A percentile compares a stretch with the other conserved stretches of the same genome.
Conservation (phyloP, 768 basidiomycete species). For the Naganishia onofrii region DNA sequence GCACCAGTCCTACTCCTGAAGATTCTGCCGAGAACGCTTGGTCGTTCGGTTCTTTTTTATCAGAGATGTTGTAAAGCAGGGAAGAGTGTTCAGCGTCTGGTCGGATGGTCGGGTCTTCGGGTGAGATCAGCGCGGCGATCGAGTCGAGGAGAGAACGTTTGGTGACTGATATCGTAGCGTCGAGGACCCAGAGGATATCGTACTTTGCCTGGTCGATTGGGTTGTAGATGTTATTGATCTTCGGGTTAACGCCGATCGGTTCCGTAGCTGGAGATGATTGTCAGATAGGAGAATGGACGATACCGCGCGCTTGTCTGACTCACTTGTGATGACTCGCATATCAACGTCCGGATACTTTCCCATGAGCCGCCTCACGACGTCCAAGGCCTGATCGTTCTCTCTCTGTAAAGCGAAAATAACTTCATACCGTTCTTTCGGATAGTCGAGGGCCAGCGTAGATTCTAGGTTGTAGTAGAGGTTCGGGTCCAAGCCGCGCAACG, state of each 20-base stretch:
- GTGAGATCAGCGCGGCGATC: conserved; percentile 64
- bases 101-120: not conserved
- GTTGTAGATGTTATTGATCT: conserved; percentile 91
- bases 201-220: conserved; percentile 75
- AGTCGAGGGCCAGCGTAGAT: conserved; percentile 86
- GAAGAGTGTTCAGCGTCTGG: conserved; percentile 7
- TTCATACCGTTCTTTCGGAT: conserved; percentile 72
- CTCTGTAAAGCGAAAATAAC: conserved; percentile 89
- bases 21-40: conserved; percentile 9
- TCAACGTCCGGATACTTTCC: conserved; percentile 73
- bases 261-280: conserved; percentile 57
- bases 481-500: conserved; percentile 88
- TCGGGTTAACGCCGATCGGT: conserved; percentile 86
- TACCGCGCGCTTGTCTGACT: conserved; percentile 31
- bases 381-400: conserved; percentile 80
- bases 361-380: conserved; percentile 73
- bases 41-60: conserved; percentile 5
- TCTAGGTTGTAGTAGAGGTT: conserved; percentile 96
- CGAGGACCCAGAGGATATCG: conserved; percentile 93
- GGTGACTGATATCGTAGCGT: conserved; percentile 84
- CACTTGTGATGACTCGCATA: conserved; percentile 74
- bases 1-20: conserved; percentile 70
- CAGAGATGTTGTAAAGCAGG: conserved; percentile 2
- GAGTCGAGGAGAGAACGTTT: conserved; percentile 77
- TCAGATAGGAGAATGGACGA: conserved; percentile 44